Evolutionary conservation across 192 early-diverging fungal genomes (phyloP), one percentile per base, ranked within the genome.

Genomic region (Linnemannia zychae): DNA sequence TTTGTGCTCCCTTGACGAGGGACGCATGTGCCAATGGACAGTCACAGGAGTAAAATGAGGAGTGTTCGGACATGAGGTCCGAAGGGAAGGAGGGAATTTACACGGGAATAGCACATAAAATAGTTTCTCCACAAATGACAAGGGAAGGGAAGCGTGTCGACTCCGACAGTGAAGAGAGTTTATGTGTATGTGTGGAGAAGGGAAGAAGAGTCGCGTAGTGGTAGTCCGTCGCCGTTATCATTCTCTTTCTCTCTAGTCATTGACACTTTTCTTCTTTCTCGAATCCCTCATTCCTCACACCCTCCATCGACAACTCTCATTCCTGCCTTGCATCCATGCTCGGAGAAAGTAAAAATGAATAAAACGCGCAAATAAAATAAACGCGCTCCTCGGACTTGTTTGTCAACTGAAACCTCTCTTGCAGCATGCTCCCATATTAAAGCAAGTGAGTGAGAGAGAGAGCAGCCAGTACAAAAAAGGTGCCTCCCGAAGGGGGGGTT

Each of bases 351-450:
- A 63, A 31, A 4, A 17, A 31, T 15, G 2, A 63, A 63, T 12
- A 63, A 11, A n/a, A 63, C 57, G 57, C 57, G 28, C 57, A 31
- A 63, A 44, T 44, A 44, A 44, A 63, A 63, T 12, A 63, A 28
- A 63, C 57, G 57, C 57, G 57, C 57, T 9, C 57, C 28, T 11
- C 57, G 57, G 57, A 63, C 57, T 63, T 63, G 57, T 31, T 24
- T 28, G 57, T 63, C 28, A 63, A 63, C 57, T 63, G 57, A 63
- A 63, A 63, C 57, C 57, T n/a, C 57, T 63, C 57, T 63, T 63
- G 57, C 52, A 57, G 52, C 24, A 63, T 15, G 28, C 57, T 63
- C 13, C 57, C 24, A 63, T n/a, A 63, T 3, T 9, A 9, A 44
- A 44, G 9, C n/a, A 44, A 44, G 9, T 18, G 57, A 60, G 11